Conservation (phyloP, 148 eudicot genomes). For the Amaranthus cruentus region DNA sequence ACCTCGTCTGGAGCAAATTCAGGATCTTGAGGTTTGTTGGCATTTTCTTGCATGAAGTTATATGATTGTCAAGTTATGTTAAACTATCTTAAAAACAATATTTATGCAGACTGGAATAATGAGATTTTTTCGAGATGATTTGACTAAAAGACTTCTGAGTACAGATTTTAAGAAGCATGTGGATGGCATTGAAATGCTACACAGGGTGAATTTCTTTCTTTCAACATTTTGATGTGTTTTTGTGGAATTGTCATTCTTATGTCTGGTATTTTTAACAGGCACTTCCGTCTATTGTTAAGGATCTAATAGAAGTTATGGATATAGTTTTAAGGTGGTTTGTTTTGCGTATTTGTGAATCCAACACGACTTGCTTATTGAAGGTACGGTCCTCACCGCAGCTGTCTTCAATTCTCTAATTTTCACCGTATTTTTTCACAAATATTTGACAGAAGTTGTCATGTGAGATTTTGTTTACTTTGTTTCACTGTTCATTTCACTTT, state of each 20-base stretch:
- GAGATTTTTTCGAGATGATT: constrained; percentile 88
- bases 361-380: constrained; percentile 92
- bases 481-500: not conserved
- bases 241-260: constrained; percentile 12
- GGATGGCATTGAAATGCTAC: constrained; percentile 96
- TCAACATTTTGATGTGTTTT: constrained; percentile 11
- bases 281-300: constrained; percentile 72
- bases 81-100: not conserved
- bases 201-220: constrained; percentile 46
- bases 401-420: not conserved
- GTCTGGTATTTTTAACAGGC: constrained; percentile 41
- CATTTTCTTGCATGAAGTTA: not conserved
- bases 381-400: constrained; percentile 28
- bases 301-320: constrained; percentile 80
- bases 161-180: constrained; percentile 94
- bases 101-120: constrained; percentile 58
- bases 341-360: constrained; percentile 84
- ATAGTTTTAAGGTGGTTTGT: constrained; percentile 92
- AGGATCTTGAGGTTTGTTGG: constrained; percentile 85
- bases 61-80: not conserved
- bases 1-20: constrained; percentile 88
- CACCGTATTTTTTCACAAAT: not conserved
- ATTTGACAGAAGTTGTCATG: no score
- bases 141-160: constrained; percentile 79
- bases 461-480: not conserved